Conservation (phyloP, 1,139 yeast species). For the Taphrina sp. region DNA sequence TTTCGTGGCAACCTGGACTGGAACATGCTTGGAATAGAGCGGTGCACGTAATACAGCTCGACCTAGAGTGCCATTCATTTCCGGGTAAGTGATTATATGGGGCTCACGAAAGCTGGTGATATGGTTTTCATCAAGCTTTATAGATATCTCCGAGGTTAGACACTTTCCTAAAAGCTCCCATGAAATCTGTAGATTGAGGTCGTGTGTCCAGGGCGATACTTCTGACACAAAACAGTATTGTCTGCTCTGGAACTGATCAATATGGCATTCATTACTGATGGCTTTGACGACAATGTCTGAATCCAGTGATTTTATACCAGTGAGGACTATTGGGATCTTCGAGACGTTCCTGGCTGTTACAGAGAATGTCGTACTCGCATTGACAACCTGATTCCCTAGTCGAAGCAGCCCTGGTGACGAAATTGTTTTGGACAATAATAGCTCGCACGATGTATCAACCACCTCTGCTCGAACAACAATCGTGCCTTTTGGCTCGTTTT, state of each 20-base stretch:
- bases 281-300: neutral
- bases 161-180: too few relatives aligned
- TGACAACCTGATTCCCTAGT: neutral
- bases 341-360: neutral
- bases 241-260: neutral
- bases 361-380: neutral
- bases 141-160: neutral
- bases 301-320: neutral
- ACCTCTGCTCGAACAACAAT: neutral
- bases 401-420: too few relatives aligned
- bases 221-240: neutral
- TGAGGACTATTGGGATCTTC: neutral
- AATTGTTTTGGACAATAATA: too few relatives aligned
- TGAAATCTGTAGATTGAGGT: neutral
- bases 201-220: too few relatives aligned
- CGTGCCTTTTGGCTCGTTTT: neutral
- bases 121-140: neutral
- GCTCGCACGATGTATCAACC: neutral
- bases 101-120: too few relatives aligned
- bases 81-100: constrained; percentile 1
- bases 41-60: constrained; percentile 8
- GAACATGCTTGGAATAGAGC: neutral
- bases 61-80: neutral
- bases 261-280: neutral
- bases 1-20: neutral